Evolutionary conservation across 2,329 filamentous ascomycete genomes (phyloP), one percentile per base, ranked within the genome.

Genomic region (Plenodomus lindquistii): DNA sequence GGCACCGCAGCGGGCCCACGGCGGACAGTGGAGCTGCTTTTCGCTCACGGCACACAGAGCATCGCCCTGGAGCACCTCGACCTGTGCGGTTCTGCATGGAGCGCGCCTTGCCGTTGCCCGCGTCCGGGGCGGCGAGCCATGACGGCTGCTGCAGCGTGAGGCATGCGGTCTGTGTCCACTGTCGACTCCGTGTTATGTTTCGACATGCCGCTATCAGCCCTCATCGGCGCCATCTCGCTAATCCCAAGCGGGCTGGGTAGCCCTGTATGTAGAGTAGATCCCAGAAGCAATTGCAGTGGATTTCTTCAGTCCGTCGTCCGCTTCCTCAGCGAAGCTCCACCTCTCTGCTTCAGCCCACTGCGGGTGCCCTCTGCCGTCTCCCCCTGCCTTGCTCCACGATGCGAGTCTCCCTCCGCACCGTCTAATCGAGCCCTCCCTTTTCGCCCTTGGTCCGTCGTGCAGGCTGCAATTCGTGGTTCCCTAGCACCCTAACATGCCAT

Each of bases 401-500:
- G 63, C 62, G 51, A 39, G 54, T 44, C 40, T 48, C 46, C 52
- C 42, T 38, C 38, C 48, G 24, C 27, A 42, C 29, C 59, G 43
- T 52, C 55, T 61, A 52, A 55, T 60, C 56, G 52, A 59, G 46
- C 59, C 55, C 54, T 53, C 56, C 52, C 54, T 44, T 52, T 60
- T 49, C 44, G 39, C 54, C 52, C 45, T 54, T 50, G 49, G 40
- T 50, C 52, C 50, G 52, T 42, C 59, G 53, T 57, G 54, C 62
- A 60, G 48, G 57, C 47, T 48, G 50, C 54, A 46, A 55, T 43
- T 60, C 59, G 58, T 57, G 53, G 55, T 63, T 60, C 43, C 52
- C 59, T 50, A 41, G 55, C 58, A 51, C 59, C 57, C 59, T 56
- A 63, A 62, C 54, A 69, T 68, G 69, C 66, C 71, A 73, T 69